Base-by-base conservation (phyloP, 345 rosid species). In the Citrus hindsii region DNA sequence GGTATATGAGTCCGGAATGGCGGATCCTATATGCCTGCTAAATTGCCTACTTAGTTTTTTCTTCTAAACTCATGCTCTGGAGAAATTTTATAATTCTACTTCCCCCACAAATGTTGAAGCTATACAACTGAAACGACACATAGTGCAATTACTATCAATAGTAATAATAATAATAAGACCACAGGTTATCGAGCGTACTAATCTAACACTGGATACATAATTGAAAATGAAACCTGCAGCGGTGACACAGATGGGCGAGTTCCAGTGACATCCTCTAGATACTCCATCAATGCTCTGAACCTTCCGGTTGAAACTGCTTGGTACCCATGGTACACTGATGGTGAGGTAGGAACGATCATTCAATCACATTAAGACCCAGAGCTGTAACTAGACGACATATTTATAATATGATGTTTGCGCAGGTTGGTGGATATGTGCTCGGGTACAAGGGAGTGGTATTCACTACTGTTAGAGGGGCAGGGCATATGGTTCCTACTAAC, bases 341-440 rank as follows among this genome's bases (percentile, higher is more conserved):
- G 64, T 3, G 89, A 90, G 91, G 93, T 86, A 80, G 77, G 19
- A 33, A 40, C 67, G 19, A 76, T 42, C 53, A 42, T 33, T 65
- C 56, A 74, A 25, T 25, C 42, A 9, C 42, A 25, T 71, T 28
- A 51, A 67, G 10, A 75, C 60, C 19, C 55, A 38, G 51, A 51
- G 42, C 28, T 69, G 21, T 46, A 63, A 80, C 40, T 53, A 5
- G 64, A 24, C n/a, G 35, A 38, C 27, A 14, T 38, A 59, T 8
- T 69, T n/a, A 63, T 7, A 6, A 64, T 22, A 27, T 60, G 19
- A 35, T 24, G 66, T 60, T 37, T 76, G 51, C 71, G 59, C 79
- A 88, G 93, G 80, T 86, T 66, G 93, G 87, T 70, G 91, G 93
- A 55, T 90, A 88, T 76, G 86, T 69, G 5, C 85, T 67, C n/a